phyloP scores from a whole-genome alignment of 768 basidiomycete genomes.

The Suillus ampliporus region DNA sequence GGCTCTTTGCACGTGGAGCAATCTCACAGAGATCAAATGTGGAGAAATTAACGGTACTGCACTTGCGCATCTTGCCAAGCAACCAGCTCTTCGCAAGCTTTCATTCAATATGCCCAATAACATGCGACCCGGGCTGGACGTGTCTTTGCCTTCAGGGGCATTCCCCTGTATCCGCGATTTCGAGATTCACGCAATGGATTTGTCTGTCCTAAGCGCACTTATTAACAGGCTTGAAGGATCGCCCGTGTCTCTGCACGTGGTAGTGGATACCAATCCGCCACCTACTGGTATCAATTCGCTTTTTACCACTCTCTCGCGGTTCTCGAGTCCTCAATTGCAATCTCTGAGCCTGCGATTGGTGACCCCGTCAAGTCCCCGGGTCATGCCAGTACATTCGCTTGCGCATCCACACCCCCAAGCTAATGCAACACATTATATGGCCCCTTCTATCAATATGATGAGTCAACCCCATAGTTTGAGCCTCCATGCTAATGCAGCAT shows the following conservation, averaged over 20 bases:
- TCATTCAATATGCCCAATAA: neutral
- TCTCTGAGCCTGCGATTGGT: slow-evolving; percentile 1
- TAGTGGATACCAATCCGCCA: slow-evolving; percentile 1
- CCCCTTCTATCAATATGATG: neutral
- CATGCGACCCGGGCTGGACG: neutral
- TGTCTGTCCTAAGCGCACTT: slow-evolving; percentile 1
- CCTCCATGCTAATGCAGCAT: neutral
- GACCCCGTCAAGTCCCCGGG: neutral
- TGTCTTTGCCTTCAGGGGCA: neutral
- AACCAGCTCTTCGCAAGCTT: slow-evolving; percentile 5
- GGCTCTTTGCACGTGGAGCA: slow-evolving; percentile 10
- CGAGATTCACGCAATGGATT: neutral
- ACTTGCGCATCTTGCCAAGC: slow-evolving; percentile 7
- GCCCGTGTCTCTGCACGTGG: neutral
- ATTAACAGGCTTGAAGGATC: slow-evolving; percentile 5
- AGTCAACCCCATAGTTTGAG: neutral
- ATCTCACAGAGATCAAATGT: slow-evolving; percentile 6
- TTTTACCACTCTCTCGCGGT: slow-evolving; percentile 2
- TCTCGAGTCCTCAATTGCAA: neutral
- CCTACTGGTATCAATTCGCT: neutral
- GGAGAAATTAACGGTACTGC: slow-evolving; percentile 1
- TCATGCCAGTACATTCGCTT: neutral
- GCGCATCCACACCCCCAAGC: neutral
- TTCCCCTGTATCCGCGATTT: slow-evolving; percentile 9
- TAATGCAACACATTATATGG: neutral